These are phyloP conservation scores for Tardiomyces depauwii DNA, from an alignment of 1,139 yeast genomes.

Conservation along the genomic window DNA sequence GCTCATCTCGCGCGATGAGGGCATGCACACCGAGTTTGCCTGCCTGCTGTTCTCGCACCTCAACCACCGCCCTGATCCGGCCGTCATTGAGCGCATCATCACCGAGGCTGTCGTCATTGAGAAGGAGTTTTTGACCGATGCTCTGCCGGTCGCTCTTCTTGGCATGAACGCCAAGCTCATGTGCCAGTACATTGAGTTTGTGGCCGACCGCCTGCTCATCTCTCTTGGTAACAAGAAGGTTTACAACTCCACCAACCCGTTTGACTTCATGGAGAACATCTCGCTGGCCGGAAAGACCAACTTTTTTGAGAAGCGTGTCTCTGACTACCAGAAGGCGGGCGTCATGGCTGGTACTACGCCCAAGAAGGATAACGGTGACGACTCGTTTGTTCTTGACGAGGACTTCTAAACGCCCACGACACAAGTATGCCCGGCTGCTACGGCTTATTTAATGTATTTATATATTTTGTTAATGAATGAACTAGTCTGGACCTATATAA, in stretches of 20 bases:
- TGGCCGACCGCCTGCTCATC: slow-evolving; percentile 86
- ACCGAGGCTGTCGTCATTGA: slow-evolving; percentile 94
- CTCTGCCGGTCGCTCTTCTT: slow-evolving; percentile 79
- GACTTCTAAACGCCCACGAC: slow-evolving; percentile 25
- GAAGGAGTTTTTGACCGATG: slow-evolving; percentile 87
- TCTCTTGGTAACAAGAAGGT: slow-evolving; percentile 84
- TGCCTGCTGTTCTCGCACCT: slow-evolving; percentile 90
- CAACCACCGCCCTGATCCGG: slow-evolving; percentile 72
- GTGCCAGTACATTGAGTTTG: slow-evolving; percentile 97
- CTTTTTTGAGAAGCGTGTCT: slow-evolving; percentile 97
- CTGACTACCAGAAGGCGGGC: slow-evolving; percentile 98
- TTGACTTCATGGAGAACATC: slow-evolving; percentile 97
- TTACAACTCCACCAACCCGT: slow-evolving; percentile 86
- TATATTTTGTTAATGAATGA: background rate
- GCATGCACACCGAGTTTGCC: slow-evolving; percentile 96
- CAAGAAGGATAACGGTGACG: slow-evolving; percentile 28
- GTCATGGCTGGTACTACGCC: slow-evolving; percentile 62
- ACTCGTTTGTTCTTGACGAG: slow-evolving; percentile 35
- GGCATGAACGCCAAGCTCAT: slow-evolving; percentile 90
- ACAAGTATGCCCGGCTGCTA: no score
- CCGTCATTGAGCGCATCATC: slow-evolving; percentile 72
- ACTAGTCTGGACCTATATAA: no score
- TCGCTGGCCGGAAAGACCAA: slow-evolving; percentile 97
- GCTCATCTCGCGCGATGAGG: slow-evolving; percentile 96
- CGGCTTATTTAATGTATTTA: background rate